Percentiles rank a stretch among this genome's conserved stretches.
Evolutionary conservation across 306 rosid genomes (phyloP).

Genomic region (Pyrus betulifolia): DNA sequence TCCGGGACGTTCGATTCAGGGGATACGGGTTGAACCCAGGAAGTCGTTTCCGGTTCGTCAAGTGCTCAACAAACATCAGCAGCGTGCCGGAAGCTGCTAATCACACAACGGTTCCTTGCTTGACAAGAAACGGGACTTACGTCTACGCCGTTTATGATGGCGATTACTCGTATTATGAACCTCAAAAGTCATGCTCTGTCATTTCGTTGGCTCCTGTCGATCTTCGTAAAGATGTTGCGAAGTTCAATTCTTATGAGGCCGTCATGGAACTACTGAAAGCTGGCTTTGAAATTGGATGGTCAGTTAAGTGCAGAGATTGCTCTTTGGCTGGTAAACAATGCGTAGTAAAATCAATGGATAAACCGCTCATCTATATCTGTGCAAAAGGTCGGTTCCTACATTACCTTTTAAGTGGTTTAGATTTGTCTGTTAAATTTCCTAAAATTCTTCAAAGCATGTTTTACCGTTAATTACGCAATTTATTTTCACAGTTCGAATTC

Average conservation of each 20-base stretch:
- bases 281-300: conserved; percentile 13
- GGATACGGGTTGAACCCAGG: background rate
- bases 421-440: background rate
- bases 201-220: background rate
- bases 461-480: no score
- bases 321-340: background rate
- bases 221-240: background rate
- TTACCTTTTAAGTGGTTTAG: background rate
- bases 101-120: background rate
- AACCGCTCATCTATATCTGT: background rate
- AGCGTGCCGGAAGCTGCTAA: background rate
- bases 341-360: background rate
- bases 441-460: no score
- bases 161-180: background rate
- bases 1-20: background rate
- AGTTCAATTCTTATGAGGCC: background rate
- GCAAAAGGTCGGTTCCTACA: background rate
- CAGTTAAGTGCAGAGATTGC: conserved; percentile 13
- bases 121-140: background rate
- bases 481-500: no score
- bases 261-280: background rate
- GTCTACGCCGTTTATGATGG: background rate
- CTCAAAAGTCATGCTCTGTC: background rate
- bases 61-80: conserved; percentile 9
- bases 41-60: conserved; percentile 1